Base-by-base conservation (phyloP, 2,329 filamentous ascomycete genomes). In the Talaromyces piceae region DNA sequence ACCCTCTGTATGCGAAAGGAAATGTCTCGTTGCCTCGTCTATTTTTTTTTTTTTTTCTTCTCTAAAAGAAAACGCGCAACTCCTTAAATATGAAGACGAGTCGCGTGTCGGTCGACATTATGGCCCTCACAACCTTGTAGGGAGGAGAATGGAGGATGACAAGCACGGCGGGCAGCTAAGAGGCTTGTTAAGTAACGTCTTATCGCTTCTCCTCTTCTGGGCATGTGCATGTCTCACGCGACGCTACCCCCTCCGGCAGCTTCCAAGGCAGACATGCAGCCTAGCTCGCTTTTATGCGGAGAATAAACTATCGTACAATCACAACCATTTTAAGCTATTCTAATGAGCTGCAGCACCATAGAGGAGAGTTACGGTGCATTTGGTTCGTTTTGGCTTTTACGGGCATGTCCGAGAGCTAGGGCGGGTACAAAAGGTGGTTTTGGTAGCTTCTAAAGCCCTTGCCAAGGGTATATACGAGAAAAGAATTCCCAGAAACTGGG, bases 191-290 rank as follows among this genome's bases (percentile, higher is more conserved):
- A n/a, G n/a, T n/a, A n/a, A 41, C 31, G n/a, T 33, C 3, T 16
- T 33, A 37, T 37, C 31, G 31, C 31, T 37, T 8, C 39, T 41
- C 39, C 20, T 43, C 39, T 13, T 13, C 30, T 26, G 30, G 45
- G 23, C 47, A 43, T 46, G 46, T 33, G 51, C 25, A 49, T 28
- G n/a, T 33, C 47, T 49, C 51, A 53, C 51, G 51, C 25, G 51
- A 33, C 41, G 28, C 22, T 16, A 13, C 39, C 23, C 39, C 8
- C 2, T 20, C 39, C 23, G 12, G 33, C 2, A 37, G 16, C 33
- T 8, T 37, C n/a, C 33, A 37, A 18, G 33, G 16, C 33, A 9
- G 3, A n/a, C 16, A 37, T 37, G 16, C 33, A 37, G 30, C 4
- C 16, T 37, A 9, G 20, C 4, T 37, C 16, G 33, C 16, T 13